Conservation (phyloP, 2,329 filamentous ascomycete species). For the Thielaviopsis euricoi region DNA sequence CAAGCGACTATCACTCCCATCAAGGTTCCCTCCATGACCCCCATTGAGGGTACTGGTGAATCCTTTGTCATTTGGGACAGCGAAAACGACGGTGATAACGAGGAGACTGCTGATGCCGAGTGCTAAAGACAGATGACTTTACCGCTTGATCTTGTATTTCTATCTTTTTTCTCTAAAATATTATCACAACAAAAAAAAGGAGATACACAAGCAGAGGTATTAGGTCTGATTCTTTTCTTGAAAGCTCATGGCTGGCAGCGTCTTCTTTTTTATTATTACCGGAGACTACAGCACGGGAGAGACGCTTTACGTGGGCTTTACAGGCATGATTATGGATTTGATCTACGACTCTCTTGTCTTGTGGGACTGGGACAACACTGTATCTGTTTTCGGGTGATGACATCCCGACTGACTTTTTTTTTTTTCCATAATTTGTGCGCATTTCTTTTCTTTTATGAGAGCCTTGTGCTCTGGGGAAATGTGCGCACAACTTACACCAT, state of each 20-base stretch:
- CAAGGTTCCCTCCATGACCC: slow-evolving; percentile 29
- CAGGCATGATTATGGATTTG: not conserved
- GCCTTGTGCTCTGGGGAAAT: not conserved
- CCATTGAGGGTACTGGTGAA: slow-evolving; percentile 42
- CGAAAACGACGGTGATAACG: slow-evolving; percentile 44
- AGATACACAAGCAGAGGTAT: not conserved
- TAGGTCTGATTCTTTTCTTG: not conserved
- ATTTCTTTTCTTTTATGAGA: not conserved
- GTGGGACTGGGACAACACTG: not conserved
- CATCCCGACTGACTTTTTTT: not conserved
- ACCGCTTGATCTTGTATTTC: not conserved
- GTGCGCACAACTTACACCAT: not conserved
- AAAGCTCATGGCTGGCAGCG: not conserved
- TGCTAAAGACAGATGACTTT: not conserved
- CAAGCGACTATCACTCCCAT: slow-evolving; percentile 12
- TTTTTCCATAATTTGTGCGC: not conserved
- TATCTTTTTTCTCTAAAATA: slow-evolving; percentile 5
- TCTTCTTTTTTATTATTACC: slow-evolving; percentile 1
- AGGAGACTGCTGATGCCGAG: slow-evolving; percentile 17
- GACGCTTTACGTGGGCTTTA: not conserved
- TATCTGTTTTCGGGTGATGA: not conserved
- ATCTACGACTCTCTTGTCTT: not conserved
- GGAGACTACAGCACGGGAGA: not conserved
- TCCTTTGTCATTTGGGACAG: slow-evolving; percentile 58
- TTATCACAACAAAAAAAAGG: not conserved